phyloP scores from a whole-genome alignment of 2,329 filamentous ascomycete genomes.

The Microcyclospora tardicrescens region DNA sequence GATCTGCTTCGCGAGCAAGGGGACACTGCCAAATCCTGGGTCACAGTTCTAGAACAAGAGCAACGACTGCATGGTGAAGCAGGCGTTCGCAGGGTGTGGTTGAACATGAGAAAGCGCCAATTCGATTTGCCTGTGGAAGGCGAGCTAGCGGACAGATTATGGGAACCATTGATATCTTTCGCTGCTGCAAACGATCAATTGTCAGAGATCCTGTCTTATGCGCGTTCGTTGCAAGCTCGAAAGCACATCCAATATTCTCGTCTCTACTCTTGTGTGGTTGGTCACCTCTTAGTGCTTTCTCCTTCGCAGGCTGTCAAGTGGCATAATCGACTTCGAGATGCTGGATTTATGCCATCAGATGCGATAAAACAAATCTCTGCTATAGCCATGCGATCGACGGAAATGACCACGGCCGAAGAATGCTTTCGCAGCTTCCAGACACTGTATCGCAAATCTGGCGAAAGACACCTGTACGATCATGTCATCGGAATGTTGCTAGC shows the following conservation, averaged over 20 bases:
- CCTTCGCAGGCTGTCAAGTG: slow-evolving; percentile 15
- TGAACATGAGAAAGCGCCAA: slow-evolving; percentile 23
- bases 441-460: slow-evolving; percentile 27
- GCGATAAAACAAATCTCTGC: slow-evolving; percentile 9
- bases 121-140: slow-evolving; percentile 29
- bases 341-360: slow-evolving; percentile 21
- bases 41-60: slow-evolving; percentile 27
- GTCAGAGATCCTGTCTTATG: slow-evolving; percentile 27
- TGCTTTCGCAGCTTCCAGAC: slow-evolving; percentile 11
- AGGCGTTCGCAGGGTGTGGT: slow-evolving; percentile 34
- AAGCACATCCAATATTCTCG: slow-evolving; percentile 23
- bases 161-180: slow-evolving; percentile 18
- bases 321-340: slow-evolving; percentile 24
- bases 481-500: slow-evolving; percentile 25
- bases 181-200: slow-evolving; percentile 16
- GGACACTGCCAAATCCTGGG: slow-evolving; percentile 27
- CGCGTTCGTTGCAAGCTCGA: slow-evolving; percentile 26
- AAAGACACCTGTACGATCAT: slow-evolving; percentile 30
- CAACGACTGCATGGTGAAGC: slow-evolving; percentile 28
- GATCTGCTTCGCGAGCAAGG: neutral
- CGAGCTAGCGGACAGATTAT: slow-evolving; percentile 29
- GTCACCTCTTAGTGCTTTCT: slow-evolving; percentile 23
- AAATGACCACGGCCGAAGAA: no score
- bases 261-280: slow-evolving; percentile 35
- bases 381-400: no score